Conservation (phyloP, 2,329 filamentous ascomycete genomes). For the Trichoderma citrinoviride region DNA sequence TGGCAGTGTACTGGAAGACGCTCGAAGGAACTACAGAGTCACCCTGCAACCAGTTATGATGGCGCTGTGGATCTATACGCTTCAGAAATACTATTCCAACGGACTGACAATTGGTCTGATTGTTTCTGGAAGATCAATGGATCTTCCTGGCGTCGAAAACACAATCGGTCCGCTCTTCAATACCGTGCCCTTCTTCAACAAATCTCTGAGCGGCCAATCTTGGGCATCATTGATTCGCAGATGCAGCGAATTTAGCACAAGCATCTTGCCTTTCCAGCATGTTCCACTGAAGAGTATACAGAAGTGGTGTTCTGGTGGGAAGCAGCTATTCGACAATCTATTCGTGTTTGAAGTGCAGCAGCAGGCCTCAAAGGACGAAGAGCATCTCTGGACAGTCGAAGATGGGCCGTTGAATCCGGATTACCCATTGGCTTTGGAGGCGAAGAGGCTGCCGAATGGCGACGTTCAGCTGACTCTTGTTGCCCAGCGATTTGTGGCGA, state of each 20-base stretch:
- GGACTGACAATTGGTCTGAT: constrained; percentile 67
- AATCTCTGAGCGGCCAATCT: constrained; percentile 43
- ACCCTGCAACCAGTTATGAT: constrained; percentile 79
- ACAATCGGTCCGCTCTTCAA: constrained; percentile 87
- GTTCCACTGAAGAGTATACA: constrained; percentile 75
- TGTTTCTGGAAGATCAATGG: constrained; percentile 72
- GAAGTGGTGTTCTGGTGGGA: constrained; percentile 66
- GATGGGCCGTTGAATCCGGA: constrained; percentile 54
- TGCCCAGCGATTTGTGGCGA: constrained; percentile 46
- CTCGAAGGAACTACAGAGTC: constrained; percentile 61
- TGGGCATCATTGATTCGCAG: constrained; percentile 60
- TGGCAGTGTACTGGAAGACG: constrained; percentile 46
- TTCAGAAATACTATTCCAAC: constrained; percentile 51
- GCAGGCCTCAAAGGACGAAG: constrained; percentile 27
- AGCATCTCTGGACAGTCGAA: constrained; percentile 53
- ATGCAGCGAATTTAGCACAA: constrained; percentile 70
- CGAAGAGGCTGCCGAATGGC: constrained; percentile 50
- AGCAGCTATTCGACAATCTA: constrained; percentile 71
- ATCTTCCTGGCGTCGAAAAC: constrained; percentile 61
- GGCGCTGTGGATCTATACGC: constrained; percentile 65
- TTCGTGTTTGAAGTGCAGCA: constrained; percentile 73
- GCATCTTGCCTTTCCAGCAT: constrained; percentile 65
- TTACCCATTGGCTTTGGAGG: constrained; percentile 77
- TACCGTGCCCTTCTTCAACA: constrained; percentile 70
- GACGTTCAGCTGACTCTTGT: constrained; percentile 58